A percentile compares a stretch with the other conserved stretches of the same genome.
Conservation (phyloP, 2,329 filamentous ascomycete genomes). For the Alternaria arbusti region DNA sequence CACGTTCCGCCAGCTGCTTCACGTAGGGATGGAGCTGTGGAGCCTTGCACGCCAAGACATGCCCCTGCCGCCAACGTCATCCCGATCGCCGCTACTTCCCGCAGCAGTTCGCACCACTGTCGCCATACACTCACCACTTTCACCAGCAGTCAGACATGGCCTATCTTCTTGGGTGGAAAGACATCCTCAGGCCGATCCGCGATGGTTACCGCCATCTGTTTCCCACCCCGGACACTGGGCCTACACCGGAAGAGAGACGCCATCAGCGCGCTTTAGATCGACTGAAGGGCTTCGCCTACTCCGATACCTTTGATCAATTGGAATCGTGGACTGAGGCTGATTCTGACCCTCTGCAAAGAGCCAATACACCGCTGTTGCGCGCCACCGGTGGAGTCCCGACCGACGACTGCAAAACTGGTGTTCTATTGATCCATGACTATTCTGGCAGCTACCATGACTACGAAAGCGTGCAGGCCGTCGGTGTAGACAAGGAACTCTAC, state of each 20-base stretch:
- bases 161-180: slow-evolving; percentile 44
- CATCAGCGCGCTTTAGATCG: slow-evolving; percentile 39
- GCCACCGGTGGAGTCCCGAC: slow-evolving; percentile 12
- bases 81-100: slow-evolving; percentile 19
- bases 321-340: slow-evolving; percentile 40
- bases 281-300: slow-evolving; percentile 50
- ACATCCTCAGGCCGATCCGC: slow-evolving; percentile 48
- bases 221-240: slow-evolving; percentile 42
- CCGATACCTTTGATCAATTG: slow-evolving; percentile 51
- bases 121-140: neutral
- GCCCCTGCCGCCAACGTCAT: slow-evolving; percentile 29
- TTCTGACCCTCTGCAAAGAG: slow-evolving; percentile 45
- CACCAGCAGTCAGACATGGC: slow-evolving; percentile 20
- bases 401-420: slow-evolving; percentile 20
- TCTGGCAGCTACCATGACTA: slow-evolving; percentile 55
- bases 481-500: slow-evolving; percentile 44
- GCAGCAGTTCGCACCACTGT: slow-evolving; percentile 4
- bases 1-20: slow-evolving; percentile 43
- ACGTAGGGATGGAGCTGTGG: slow-evolving; percentile 26
- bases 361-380: slow-evolving; percentile 48
- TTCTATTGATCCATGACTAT: slow-evolving; percentile 50
- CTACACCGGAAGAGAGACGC: slow-evolving; percentile 42
- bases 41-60: slow-evolving; percentile 41
- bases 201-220: slow-evolving; percentile 49
- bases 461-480: slow-evolving; percentile 44